Conservation (phyloP, 179 eudicot species). For the Heliamphora pulchella region DNA sequence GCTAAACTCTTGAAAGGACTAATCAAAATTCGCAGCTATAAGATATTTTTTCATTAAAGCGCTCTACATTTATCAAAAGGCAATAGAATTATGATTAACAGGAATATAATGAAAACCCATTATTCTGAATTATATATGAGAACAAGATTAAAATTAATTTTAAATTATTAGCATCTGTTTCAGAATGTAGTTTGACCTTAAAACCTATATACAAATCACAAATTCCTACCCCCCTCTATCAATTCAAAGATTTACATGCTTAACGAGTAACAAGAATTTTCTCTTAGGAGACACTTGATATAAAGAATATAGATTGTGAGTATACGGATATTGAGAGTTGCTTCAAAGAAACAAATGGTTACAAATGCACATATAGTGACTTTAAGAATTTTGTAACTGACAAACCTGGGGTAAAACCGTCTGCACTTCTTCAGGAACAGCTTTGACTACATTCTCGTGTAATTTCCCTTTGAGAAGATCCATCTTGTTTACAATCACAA, state of each 20-base stretch:
- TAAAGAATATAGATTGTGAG: not conserved
- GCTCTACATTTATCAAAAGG: not conserved
- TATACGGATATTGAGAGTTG: not conserved
- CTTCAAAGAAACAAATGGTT: not conserved
- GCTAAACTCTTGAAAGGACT: not conserved
- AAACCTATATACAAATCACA: not conserved
- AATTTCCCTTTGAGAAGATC: conserved; percentile 63
- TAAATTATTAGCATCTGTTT: too few relatives aligned
- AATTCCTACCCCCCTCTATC: conserved; percentile 2
- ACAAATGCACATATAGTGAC: not conserved
- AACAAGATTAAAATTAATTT: too few relatives aligned
- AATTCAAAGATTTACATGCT: not conserved
- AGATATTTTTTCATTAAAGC: not conserved
- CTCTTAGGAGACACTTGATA: not conserved
- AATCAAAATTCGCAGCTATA: too few relatives aligned
- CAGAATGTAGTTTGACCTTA: too few relatives aligned
- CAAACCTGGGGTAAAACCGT: conserved; percentile 86
- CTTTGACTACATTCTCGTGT: conserved; percentile 52
- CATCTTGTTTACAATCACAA: conserved; percentile 86
- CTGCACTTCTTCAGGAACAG: conserved; percentile 88
- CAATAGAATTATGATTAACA: not conserved
- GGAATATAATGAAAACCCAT: not conserved
- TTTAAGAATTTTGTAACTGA: conserved; percentile 13
- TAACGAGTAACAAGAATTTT: not conserved
- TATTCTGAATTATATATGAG: too few relatives aligned